Base-by-base conservation (phyloP, 805 yeast species). In the Monosporozyma servazzii region DNA sequence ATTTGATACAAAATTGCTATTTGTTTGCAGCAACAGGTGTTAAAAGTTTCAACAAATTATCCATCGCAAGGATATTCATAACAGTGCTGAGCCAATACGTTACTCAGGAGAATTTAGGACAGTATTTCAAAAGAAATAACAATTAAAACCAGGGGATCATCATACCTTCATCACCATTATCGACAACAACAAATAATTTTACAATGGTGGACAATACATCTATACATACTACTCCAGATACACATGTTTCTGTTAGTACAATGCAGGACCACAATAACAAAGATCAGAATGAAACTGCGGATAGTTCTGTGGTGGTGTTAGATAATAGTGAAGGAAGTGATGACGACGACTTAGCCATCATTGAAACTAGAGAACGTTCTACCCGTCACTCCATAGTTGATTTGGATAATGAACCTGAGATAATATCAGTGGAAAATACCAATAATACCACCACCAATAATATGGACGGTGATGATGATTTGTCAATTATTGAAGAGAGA, bases 401-500 rank as follows among this genome's bases (percentile, higher is more conserved):
- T 47, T 48, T 59, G 13, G 65, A 71, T 27, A 58, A 59, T 30
- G 59, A 58, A 30, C 58, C 57, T 31, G 55, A 53, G 47, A 29
- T 62, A 62, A 51, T 47, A 53, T 31, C 23, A 18, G 27, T 30
- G 7, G 2, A 9, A 23, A 33, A 39, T 18, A 39, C 27, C 17
- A 36, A 21, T 48, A 60, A 53, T 20, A 52, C 57, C 46, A 46
- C 47, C 48, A 52, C 48, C 42, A 46, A 47, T 13, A 51, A 48
- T 21, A 50, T 51, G 15, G 54, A 48, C 43, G 64, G 58, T 4
- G 68, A 60, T 49, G 68, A 65, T 48, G 70, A 62, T 10, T 39
- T 65, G 15, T 47, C 58, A 37, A 67, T 70, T n/a, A 52, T 63
- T 23, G 66, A 61, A 51, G 69, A 65, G 49, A 56, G 63, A 27